A percentile compares a stretch with the other conserved stretches of the same genome.
Conservation (phyloP, 495 filamentous ascomycete genomes). For the Penicillium lagena region DNA sequence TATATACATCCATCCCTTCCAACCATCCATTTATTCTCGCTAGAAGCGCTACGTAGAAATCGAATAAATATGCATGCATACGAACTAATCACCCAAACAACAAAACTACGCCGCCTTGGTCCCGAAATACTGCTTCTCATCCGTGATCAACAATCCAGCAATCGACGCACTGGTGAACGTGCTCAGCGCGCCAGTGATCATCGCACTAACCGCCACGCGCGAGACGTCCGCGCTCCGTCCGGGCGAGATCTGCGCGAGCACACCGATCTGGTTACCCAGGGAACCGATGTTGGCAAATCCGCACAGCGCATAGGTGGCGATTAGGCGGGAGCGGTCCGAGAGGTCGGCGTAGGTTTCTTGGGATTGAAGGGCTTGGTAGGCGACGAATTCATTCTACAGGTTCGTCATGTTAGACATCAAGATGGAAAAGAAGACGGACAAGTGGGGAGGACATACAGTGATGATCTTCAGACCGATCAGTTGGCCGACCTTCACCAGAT, state of each 20-base stretch:
- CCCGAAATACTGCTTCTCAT: conserved; percentile 35
- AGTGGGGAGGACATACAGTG: conserved; percentile 34
- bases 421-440: neutral
- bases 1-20: neutral
- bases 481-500: conserved; percentile 66
- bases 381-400: conserved; percentile 58
- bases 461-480: conserved; percentile 83
- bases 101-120: neutral
- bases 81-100: too few species aligned
- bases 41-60: too few species aligned
- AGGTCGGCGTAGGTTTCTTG: conserved; percentile 44
- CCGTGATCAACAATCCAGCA: conserved; percentile 66
- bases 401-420: conserved; percentile 2
- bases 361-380: conserved; percentile 46
- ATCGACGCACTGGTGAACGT: conserved; percentile 78
- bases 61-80: neutral
- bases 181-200: conserved; percentile 70
- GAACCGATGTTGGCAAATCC: conserved; percentile 78
- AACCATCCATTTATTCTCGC: neutral
- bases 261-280: conserved; percentile 80
- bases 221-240: conserved; percentile 67
- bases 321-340: conserved; percentile 61
- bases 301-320: conserved; percentile 67
- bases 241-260: conserved; percentile 75
- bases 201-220: conserved; percentile 66